phyloP scores from a whole-genome alignment of 169 alveolate genomes.

The Perkinsus marinus region DNA sequence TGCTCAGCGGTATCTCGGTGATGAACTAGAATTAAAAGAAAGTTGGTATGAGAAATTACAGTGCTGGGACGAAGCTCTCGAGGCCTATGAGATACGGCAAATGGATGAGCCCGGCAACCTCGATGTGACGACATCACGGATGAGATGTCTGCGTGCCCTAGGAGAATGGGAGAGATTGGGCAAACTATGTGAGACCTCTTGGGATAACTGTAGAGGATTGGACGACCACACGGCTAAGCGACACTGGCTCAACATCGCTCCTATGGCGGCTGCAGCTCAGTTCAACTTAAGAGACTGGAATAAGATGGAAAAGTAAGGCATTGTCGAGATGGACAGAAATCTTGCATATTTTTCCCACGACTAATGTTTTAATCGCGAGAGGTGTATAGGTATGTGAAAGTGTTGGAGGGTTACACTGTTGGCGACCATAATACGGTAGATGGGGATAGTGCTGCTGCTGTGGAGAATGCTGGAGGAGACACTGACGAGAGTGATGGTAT shows the following conservation, averaged over 20 bases:
- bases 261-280: conserved; percentile 6
- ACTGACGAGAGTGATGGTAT: conserved; percentile 53
- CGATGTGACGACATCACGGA: conserved; percentile 18
- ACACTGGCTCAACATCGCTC: background rate
- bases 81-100: conserved; percentile 18
- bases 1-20: conserved; percentile 41
- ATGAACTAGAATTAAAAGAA: background rate
- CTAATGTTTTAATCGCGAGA: too few relatives aligned
- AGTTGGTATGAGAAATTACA: conserved; percentile 53
- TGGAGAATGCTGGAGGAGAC: too few relatives aligned
- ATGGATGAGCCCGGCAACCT: conserved; percentile 32
- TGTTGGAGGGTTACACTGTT: too few relatives aligned
- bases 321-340: background rate
- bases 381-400: too few relatives aligned
- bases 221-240: background rate
- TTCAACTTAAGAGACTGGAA: conserved; percentile 6
- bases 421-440: too few relatives aligned
- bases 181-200: background rate
- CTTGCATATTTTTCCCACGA: background rate
- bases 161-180: conserved; percentile 12
- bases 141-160: conserved; percentile 11
- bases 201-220: background rate
- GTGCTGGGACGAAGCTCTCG: conserved; percentile 58
- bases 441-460: too few relatives aligned
- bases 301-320: background rate